Base-by-base conservation (phyloP, 352 stramenopile species). In the Pythium diclinum region DNA sequence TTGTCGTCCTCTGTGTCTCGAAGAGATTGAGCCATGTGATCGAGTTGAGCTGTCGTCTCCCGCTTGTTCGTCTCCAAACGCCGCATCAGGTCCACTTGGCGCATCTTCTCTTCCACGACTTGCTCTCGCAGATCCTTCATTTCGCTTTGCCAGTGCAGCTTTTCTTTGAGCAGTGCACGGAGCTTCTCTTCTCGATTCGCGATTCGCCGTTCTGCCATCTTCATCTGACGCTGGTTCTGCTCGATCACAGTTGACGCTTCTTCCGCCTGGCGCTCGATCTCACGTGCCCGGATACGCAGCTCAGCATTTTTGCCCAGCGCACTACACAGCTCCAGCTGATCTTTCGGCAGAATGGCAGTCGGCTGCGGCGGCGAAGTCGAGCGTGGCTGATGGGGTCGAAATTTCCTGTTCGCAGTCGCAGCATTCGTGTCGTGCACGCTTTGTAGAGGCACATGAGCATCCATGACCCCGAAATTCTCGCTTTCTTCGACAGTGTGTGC, bases 101-200 rank as follows among this genome's bases (percentile, higher is more conserved):
- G 76, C 80, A 89, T 88, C 52, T 91, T 91, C 53, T 88, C 79
- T 53, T 89, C 81, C 21, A 87, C 74, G 0, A 89, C 76, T 42
- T 89, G 77, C 13, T 79, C 76, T 6, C 79, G 71, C 42, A 79
- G 70, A 17, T 79, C 74, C 51, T 88, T 85, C 25, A 89, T 61
- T 47, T 88, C 81, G 19, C 81, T 85, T 44, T 89, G 76, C 77
- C 76, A 87, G 25, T 78, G 73, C n/a, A 91, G 64, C 44, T 91
- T 91, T 49, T 91, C 82, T 44, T 89, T 87, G 1, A 91, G 61
- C 11, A 91, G 30, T 0, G 67, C 73, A 1, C 77, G 77, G 28
- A 89, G 61, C 33, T 89, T 91, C 11, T 91, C 77, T 30, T 88
- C 80, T 17, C 83, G 75, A 23, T 81, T 89, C 7, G 75, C 72